Base-by-base conservation (phyloP, 768 basidiomycete genomes). In the Tephrocybe sp. region DNA sequence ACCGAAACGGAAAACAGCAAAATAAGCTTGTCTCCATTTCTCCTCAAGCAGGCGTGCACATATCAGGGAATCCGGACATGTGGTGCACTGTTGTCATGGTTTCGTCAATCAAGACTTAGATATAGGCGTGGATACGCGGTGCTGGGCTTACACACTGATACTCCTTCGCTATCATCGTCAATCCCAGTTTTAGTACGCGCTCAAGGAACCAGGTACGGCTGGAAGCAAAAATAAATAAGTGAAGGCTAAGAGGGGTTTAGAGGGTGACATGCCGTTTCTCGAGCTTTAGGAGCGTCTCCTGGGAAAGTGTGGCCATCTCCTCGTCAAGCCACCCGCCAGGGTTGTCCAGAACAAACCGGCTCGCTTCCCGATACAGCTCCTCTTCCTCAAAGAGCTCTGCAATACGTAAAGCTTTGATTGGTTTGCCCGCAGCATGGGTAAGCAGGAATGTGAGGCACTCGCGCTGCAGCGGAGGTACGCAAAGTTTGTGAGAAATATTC, bases 171-270 rank as follows among this genome's bases (percentile, higher is more conserved):
- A 96, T 78, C 55, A 86, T 81, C 0, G 89, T 88, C 34, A 93
- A 73, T 1, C 93, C 92, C 9, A 98, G 82, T 65, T 97, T 97
- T 56, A 97, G 76, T 14, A 98, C 88, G 17, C 95, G 84, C 65
- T 98, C 95, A 17, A 97, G 79, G 70, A 97, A 97, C 94, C 94
- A 97, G 48, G 86, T 95, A 51, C 95, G 81, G 30, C 93, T 92
- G 57, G 14, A 39, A 12, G 20, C 18, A 7, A 36, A 17, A 26
- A 34, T 34, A n/a, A 26, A 26, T 33, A 40, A 51, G 25, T 25
- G 41, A 23, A 21, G 37, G 17, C 6, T 12, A 25, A 11, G 32
- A 17, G 12, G n/a, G 28, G 28, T 30, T 36, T 33, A 28, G 32
- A n/a, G 36, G 41, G n/a, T 30, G 14, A 65, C 73, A 38, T 51